phyloP scores from a whole-genome alignment of 441 rosid species.

The Biscutella laevigata region DNA sequence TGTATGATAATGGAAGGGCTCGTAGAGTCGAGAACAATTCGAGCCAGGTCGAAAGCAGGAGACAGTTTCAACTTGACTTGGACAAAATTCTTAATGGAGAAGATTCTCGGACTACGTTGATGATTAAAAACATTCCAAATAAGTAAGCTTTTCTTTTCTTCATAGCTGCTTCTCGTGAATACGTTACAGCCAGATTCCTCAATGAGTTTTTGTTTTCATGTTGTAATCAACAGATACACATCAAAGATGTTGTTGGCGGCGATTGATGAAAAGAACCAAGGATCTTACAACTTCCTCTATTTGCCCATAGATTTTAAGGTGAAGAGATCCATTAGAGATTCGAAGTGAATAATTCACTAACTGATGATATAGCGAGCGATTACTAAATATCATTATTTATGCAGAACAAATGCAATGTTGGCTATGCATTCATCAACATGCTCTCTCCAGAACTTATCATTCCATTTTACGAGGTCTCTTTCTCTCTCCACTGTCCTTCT shows the following conservation, averaged over 20 bases:
- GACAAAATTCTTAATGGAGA: constrained; percentile 72
- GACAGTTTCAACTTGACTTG: constrained; percentile 89
- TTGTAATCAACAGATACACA: constrained; percentile 55
- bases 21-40: constrained; percentile 60
- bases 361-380: constrained; percentile 11
- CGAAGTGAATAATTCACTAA: neutral
- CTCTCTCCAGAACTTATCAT: constrained; percentile 70
- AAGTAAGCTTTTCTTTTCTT: constrained; percentile 45
- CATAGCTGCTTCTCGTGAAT: neutral
- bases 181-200: neutral
- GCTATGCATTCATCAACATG: constrained; percentile 98
- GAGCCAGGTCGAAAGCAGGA: constrained; percentile 68
- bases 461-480: constrained; percentile 78
- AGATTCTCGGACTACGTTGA: constrained; percentile 84
- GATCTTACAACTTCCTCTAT: constrained; percentile 84
- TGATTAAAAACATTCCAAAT: constrained; percentile 98
- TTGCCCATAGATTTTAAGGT: constrained; percentile 98
- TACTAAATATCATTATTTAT: constrained; percentile 7
- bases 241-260: constrained; percentile 94
- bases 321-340: neutral
- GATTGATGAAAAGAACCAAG: constrained; percentile 78
- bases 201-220: constrained; percentile 6
- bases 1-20: constrained; percentile 58
- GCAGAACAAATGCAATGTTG: constrained; percentile 99
- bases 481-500: neutral